phyloP scores from a whole-genome alignment of 345 rosid species.

The Hibiscus tridactylites region DNA sequence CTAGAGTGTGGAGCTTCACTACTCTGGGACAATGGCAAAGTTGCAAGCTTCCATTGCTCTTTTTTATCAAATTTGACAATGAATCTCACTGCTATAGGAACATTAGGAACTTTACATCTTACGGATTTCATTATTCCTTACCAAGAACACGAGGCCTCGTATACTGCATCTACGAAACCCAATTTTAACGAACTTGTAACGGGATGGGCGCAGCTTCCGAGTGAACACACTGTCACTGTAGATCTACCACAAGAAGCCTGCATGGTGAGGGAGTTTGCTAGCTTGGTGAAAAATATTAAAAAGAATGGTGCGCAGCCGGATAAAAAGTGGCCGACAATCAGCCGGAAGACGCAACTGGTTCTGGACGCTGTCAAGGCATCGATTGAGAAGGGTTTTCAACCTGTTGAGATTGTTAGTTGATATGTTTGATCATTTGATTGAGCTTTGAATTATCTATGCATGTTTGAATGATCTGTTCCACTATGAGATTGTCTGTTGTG shows the following conservation, averaged over 20 bases:
- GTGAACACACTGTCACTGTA: slow-evolving; percentile 34
- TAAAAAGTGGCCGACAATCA: slow-evolving; percentile 47
- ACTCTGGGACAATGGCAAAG: slow-evolving; percentile 55
- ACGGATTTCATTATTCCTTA: slow-evolving; percentile 62
- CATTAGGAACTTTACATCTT: slow-evolving; percentile 55
- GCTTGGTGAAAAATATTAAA: slow-evolving; percentile 45
- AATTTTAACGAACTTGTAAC: slow-evolving; percentile 45
- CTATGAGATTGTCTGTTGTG: not conserved
- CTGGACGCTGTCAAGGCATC: slow-evolving; percentile 66
- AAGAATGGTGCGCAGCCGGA: slow-evolving; percentile 53
- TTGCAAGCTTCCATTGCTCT: slow-evolving; percentile 63
- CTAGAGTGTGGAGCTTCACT: slow-evolving; percentile 65
- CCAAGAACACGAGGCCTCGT: slow-evolving; percentile 53
- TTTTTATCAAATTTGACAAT: slow-evolving; percentile 66
- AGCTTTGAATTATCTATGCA: not conserved
- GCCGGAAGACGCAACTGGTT: slow-evolving; percentile 67
- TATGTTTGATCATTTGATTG: not conserved
- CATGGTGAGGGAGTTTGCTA: slow-evolving; percentile 73
- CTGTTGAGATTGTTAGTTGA: slow-evolving; percentile 24
- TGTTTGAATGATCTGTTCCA: not conserved
- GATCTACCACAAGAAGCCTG: slow-evolving; percentile 69
- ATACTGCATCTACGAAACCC: slow-evolving; percentile 30
- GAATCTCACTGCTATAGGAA: slow-evolving; percentile 62
- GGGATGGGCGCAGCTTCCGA: slow-evolving; percentile 29
- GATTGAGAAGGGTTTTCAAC: slow-evolving; percentile 39